Base-by-base conservation (phyloP, 78 protist genomes). In the Dictyostelium brefeldianum region DNA sequence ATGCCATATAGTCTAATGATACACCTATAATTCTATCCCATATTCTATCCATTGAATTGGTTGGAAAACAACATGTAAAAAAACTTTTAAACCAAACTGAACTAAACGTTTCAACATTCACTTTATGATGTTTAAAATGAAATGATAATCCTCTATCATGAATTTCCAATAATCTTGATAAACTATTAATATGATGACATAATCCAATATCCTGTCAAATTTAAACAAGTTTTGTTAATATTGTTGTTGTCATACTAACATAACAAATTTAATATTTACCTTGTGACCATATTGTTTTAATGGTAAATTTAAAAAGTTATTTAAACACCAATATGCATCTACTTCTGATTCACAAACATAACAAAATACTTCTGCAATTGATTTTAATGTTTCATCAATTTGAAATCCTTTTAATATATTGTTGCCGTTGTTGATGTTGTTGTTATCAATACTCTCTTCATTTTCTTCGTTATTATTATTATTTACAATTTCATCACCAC, bases 1-100 rank as follows among this genome's bases (percentile, higher is more conserved):
- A 87, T 22, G 93, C 93, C 93, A 87, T 87, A 56, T 77, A 87
- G 36, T 87, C 93, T 22, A 87, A 31, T 47, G 93, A 87, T 27
- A 87, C 93, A 18, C 93, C 93, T 48, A 87, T 87, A 27, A 87
- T 87, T 77, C 84, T 74, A 50, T 87, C 93, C 93, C 93, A 87
- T 10, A 87, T 56, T 77, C 93, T 87, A 65, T 87, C 73, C 41
- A 87, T 54, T 47, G 65, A 59, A 10, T 50, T 74, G 0, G 84
- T 56, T 64, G 93, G 79, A 15, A 87, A 48, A 25, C 59, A 87
- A 65, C 71, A 64, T 47, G 93, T 87, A 51, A 87, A 87, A 77
- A 59, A 87, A 5, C 83, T 64, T 67, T 87, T 87, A 51, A 87
- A 87, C 93, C 93, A 87, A 62, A 48, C 25, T 41, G 84, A 29